Conservation (phyloP, 1,139 yeast species). For the Debaryomyces coudertii region DNA sequence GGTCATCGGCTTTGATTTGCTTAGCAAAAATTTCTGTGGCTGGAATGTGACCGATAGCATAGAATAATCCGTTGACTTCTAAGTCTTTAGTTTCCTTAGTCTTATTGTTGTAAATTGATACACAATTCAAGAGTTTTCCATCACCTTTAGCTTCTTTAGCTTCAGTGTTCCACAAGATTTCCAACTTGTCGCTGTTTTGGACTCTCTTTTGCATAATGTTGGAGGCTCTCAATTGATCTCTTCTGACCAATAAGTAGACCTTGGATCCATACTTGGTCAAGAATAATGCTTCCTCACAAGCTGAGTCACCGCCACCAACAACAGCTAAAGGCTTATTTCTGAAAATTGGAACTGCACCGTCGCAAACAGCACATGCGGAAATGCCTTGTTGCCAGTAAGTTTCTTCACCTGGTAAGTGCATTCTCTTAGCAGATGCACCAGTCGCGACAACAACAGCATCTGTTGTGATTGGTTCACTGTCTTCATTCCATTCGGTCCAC, state of each 20-base stretch:
- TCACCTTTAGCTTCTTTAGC: constrained; percentile 90
- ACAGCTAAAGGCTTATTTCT: constrained; percentile 97
- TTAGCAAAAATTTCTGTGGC: constrained; percentile 78
- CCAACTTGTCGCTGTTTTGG: constrained; percentile 79
- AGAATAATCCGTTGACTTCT: constrained; percentile 88
- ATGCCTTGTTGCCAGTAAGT: constrained; percentile 98
- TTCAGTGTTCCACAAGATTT: constrained; percentile 85
- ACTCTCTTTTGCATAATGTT: constrained; percentile 96
- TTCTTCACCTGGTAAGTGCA: constrained; percentile 94
- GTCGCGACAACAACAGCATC: constrained; percentile 94
- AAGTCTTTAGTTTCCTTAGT: constrained; percentile 71
- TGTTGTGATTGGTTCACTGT: constrained; percentile 83
- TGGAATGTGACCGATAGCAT: constrained; percentile 97
- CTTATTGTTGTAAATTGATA: constrained; percentile 68
- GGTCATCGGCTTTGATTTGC: constrained; percentile 82
- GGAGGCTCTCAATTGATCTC: constrained; percentile 92
- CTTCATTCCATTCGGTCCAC: constrained; percentile 96
- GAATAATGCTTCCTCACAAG: constrained; percentile 97
- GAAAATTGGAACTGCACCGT: constrained; percentile 98
- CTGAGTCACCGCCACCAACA: constrained; percentile 98
- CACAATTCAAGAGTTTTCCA: constrained; percentile 69
- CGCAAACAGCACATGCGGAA: constrained; percentile 99
- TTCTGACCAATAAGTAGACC: constrained; percentile 90
- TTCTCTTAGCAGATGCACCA: constrained; percentile 96
- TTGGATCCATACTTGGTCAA: constrained; percentile 96